Percentiles rank a stretch among this genome's conserved stretches.
Conservation (phyloP, 1,284 basidiomycete species). For the Sporisorium reilianum region DNA sequence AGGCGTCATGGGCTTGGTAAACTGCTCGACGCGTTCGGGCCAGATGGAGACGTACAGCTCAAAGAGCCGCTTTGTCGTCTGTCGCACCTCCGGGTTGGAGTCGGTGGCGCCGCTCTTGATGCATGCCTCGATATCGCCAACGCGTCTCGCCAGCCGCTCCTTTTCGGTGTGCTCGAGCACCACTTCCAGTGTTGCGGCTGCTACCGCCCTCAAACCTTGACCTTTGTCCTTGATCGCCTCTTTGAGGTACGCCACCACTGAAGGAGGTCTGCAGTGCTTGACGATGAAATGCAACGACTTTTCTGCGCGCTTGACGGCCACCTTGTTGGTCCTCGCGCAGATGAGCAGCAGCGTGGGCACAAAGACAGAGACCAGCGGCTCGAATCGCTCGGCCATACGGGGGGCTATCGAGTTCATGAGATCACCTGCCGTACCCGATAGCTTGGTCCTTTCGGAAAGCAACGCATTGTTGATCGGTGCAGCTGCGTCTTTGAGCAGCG, state of each 20-base stretch:
- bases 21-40: conserved; percentile 71
- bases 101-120: conserved; percentile 71
- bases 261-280: conserved; percentile 69
- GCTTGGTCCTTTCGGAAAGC: conserved; percentile 71
- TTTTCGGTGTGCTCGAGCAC: conserved; percentile 68
- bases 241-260: conserved; percentile 68
- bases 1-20: conserved; percentile 71
- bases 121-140: conserved; percentile 70
- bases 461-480: conserved; percentile 61
- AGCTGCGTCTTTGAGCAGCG: conserved; percentile 44
- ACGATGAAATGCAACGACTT: conserved; percentile 71
- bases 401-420: conserved; percentile 72
- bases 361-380: conserved; percentile 70
- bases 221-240: conserved; percentile 70
- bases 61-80: conserved; percentile 71
- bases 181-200: conserved; percentile 38
- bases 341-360: conserved; percentile 71
- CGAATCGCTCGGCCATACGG: conserved; percentile 69
- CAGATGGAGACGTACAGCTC: conserved; percentile 69
- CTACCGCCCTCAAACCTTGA: conserved; percentile 37
- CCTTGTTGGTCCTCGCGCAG: conserved; percentile 72
- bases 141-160: conserved; percentile 58
- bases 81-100: conserved; percentile 71
- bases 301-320: conserved; percentile 71
- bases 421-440: conserved; percentile 72